Evolutionary conservation across 179 eudicot species (phyloP).

Genomic region (Beta lomatogona): DNA sequence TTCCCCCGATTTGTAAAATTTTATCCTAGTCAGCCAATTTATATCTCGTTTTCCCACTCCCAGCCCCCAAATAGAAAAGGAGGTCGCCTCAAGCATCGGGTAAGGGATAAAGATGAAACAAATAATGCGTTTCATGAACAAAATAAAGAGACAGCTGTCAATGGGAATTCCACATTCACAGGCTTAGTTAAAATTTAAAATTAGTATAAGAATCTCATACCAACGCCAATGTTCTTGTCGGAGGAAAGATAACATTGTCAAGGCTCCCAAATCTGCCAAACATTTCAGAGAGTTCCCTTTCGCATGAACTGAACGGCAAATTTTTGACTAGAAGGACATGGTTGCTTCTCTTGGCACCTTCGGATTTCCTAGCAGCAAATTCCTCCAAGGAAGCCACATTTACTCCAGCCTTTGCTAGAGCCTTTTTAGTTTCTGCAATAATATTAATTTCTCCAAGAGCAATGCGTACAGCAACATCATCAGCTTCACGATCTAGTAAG

Average conservation of each 20-base stretch:
- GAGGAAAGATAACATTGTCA: constrained; percentile 88
- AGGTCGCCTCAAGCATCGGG: background rate
- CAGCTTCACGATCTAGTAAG: constrained; percentile 74
- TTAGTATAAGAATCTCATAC: no score
- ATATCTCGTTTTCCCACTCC: no score
- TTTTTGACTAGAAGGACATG: constrained; percentile 85
- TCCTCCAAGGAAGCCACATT: constrained; percentile 73
- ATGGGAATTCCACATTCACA: no score
- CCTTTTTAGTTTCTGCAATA: constrained; percentile 85
- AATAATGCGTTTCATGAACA: background rate
- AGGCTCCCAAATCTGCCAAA: constrained; percentile 82
- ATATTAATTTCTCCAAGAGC: constrained; percentile 93
- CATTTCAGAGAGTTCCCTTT: constrained; percentile 76
- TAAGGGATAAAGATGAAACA: background rate
- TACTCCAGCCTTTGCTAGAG: constrained; percentile 80
- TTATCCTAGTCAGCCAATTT: no score
- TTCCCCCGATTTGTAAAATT: no score
- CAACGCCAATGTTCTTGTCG: constrained; percentile 73
- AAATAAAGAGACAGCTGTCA: no score
- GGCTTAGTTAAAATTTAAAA: no score
- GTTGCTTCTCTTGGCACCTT: constrained; percentile 72
- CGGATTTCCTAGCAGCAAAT: constrained; percentile 60
- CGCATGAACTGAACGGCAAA: constrained; percentile 77
- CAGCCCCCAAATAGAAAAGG: background rate
- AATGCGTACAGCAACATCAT: constrained; percentile 83